phyloP scores from a whole-genome alignment of 129 eudicot species.

The Flaveria sonorensis region DNA sequence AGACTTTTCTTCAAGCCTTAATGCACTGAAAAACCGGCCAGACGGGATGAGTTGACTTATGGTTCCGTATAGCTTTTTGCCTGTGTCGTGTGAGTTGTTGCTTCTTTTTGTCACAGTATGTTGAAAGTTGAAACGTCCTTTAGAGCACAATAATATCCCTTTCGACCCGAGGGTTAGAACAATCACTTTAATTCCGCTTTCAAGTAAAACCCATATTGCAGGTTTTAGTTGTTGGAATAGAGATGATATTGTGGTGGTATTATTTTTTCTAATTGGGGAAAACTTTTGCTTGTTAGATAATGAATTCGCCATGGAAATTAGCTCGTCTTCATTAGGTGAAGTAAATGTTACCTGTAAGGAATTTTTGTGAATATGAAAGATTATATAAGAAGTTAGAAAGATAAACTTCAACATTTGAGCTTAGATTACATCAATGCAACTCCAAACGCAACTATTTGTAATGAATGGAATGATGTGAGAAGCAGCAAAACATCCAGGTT shows the following conservation, averaged over 20 bases:
- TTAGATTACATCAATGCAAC: not conserved
- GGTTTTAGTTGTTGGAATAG: conserved; percentile 71
- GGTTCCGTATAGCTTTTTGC: conserved; percentile 47
- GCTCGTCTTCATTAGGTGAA: conserved; percentile 95
- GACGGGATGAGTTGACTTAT: conserved; percentile 57
- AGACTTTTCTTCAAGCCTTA: conserved; percentile 38
- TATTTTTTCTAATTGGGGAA: conserved; percentile 45
- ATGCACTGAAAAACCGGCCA: conserved; percentile 35
- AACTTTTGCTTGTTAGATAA: conserved; percentile 47
- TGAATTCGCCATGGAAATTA: conserved; percentile 92
- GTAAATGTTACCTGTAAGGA: conserved; percentile 63
- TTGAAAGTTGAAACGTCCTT: conserved; percentile 34
- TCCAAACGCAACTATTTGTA: not conserved
- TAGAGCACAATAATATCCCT: conserved; percentile 77
- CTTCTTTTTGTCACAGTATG: conserved; percentile 28
- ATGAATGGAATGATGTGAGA: not conserved
- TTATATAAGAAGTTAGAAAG: not conserved
- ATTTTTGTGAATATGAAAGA: conserved; percentile 13
- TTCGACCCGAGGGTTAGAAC: conserved; percentile 76
- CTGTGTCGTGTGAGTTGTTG: conserved; percentile 28
- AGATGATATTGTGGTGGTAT: conserved; percentile 19
- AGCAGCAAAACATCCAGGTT: not conserved
- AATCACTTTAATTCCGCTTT: conserved; percentile 73
- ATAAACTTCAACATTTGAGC: conserved; percentile 2
- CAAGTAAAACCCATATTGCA: conserved; percentile 67